Base-by-base conservation (phyloP, 257 asterid species). In the Ehretia macrophylla region DNA sequence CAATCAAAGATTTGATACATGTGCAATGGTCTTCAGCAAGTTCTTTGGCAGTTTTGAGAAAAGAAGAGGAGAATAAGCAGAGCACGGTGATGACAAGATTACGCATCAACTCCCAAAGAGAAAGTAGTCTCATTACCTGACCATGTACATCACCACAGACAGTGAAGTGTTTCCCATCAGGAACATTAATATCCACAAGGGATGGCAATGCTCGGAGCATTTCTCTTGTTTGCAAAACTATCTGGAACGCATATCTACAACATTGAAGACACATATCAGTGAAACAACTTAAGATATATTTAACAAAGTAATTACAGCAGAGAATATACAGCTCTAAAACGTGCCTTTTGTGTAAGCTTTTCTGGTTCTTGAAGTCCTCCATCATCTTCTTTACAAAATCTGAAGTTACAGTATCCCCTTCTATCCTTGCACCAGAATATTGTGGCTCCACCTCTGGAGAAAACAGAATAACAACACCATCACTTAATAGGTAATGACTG, bases 121-220 rank as follows among this genome's bases (percentile, higher is more conserved):
- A 65, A 49, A 68, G 53, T 64, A 59, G 55, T 60, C 14, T 2
- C 47, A 76, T 76, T 87, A 93, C 99, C 99, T 93, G 99, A 32
- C 99, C 99, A 83, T 93, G 99, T 51, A 93, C 97, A 73, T 93
- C 99, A 68, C 99, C 99, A 53, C 97, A 93, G 23, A 93, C 99
- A 46, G 91, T 93, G 84, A 93, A 83, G 75, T 82, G 96, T 53
- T 93, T 93, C 66, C 97, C 96, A 21, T 71, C 74, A 47, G 92
- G 88, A 59, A 93, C 95, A 67, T 68, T 75, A 51, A 93, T 83
- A 76, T 90, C 97, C 49, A 93, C 94, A 57, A 93, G 99, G 62
- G 97, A 87, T 62, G 99, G 99, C 87, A 90, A 65, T 49, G 87
- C 79, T 62, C 70, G 87, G 58, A 87, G 73, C 84, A 83, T 64